Evolutionary conservation across 371 early-diverging fungal genomes (phyloP).

Genomic region (Mortierella sp.): DNA sequence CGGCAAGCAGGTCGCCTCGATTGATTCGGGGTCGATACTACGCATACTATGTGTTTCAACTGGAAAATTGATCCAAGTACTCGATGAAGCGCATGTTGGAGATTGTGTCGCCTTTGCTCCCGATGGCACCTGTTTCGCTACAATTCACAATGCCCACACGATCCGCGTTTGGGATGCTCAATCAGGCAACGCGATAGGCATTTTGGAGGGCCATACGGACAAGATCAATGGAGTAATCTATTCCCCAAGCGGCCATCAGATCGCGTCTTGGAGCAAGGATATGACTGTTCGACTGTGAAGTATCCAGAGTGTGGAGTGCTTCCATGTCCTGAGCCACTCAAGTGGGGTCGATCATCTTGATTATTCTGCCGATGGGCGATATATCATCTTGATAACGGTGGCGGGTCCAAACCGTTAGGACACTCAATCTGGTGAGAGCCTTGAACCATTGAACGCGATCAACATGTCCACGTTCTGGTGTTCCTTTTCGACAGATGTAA

Average conservation of each 20-base stretch:
- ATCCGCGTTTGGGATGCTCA: neutral
- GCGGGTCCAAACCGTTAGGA: neutral
- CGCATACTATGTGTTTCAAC: neutral
- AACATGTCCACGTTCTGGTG: neutral
- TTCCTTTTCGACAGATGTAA: neutral
- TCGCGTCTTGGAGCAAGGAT: neutral
- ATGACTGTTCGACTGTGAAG: neutral
- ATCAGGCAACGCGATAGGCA: neutral
- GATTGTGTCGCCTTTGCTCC: neutral
- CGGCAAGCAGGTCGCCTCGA: neutral
- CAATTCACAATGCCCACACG: neutral
- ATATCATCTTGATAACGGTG: neutral
- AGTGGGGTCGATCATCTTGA: neutral
- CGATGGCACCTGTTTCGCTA: neutral
- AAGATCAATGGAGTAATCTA: neutral
- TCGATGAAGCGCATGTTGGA: neutral
- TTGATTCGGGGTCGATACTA: neutral
- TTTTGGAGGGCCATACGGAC: neutral
- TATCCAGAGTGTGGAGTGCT: neutral
- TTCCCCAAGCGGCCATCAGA: neutral
- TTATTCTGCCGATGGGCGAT: neutral
- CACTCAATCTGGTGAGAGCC: neutral
- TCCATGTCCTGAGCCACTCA: neutral
- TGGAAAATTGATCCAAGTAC: neutral
- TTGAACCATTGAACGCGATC: neutral